Percentiles rank a stretch among this genome's conserved stretches.
Conservation (phyloP, 2,329 filamentous ascomycete species). For the Cercospora citrullina region DNA sequence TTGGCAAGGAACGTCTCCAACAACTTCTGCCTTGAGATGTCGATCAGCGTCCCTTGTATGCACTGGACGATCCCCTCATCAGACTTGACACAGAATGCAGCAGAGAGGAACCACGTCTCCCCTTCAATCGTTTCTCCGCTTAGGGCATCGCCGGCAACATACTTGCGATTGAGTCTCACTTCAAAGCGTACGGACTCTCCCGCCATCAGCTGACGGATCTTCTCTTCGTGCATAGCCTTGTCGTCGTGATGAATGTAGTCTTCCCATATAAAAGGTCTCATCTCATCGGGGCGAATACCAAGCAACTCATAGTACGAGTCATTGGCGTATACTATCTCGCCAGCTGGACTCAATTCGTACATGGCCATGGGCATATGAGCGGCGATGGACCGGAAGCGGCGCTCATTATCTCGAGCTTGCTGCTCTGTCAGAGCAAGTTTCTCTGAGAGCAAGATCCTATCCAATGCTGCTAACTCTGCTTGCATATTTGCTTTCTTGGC, state of each 20-base stretch:
- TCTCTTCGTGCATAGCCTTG: slow-evolving; percentile 20
- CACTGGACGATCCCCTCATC: slow-evolving; percentile 30
- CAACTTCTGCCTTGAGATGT: slow-evolving; percentile 44
- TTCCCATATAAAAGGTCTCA: slow-evolving; percentile 20
- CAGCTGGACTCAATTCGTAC: slow-evolving; percentile 39
- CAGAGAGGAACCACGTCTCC: slow-evolving; percentile 27
- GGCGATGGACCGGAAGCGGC: slow-evolving; percentile 41
- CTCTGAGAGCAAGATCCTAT: slow-evolving; percentile 24
- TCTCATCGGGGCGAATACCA: slow-evolving; percentile 18
- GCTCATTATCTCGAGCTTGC: slow-evolving; percentile 34
- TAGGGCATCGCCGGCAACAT: slow-evolving; percentile 18
- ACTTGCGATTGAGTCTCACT: slow-evolving; percentile 28
- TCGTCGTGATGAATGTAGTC: slow-evolving; percentile 10
- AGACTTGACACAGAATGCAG: slow-evolving; percentile 19
- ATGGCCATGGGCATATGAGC: slow-evolving; percentile 43
- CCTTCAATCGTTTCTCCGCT: slow-evolving; percentile 22
- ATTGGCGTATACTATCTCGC: slow-evolving; percentile 43
- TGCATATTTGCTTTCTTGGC: slow-evolving; percentile 16
- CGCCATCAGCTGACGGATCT: slow-evolving; percentile 21
- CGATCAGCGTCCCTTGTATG: slow-evolving; percentile 43
- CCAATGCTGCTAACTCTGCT: slow-evolving; percentile 20
- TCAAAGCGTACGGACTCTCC: slow-evolving; percentile 36
- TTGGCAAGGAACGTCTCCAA: slow-evolving; percentile 42
- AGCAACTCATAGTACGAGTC: slow-evolving; percentile 40
- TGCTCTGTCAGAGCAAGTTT: slow-evolving; percentile 28